Evolutionary conservation across 495 filamentous ascomycete species (phyloP).

Genomic region (Hyaloscypha hepaticicola): DNA sequence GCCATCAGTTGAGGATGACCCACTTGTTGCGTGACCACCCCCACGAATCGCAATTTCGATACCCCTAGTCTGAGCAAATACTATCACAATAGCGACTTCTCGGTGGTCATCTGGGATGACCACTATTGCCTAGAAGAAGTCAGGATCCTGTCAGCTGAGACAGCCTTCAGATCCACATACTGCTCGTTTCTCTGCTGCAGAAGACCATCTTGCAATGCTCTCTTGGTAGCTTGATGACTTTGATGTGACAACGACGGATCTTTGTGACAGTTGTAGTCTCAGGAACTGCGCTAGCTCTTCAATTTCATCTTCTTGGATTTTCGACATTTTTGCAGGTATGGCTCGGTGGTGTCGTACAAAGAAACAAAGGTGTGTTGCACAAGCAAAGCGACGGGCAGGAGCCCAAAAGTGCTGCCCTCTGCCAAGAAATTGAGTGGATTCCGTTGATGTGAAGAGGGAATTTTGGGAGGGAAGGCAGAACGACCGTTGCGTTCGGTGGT

Average conservation of each 20-base stretch:
- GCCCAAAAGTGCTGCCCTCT: no score
- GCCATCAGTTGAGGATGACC: slow-evolving; percentile 42
- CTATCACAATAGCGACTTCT: slow-evolving; percentile 6
- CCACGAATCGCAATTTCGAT: slow-evolving; percentile 34
- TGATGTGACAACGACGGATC: neutral
- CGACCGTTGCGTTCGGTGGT: no score
- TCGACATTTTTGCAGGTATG: neutral
- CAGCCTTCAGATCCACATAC: slow-evolving; percentile 4
- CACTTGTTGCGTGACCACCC: slow-evolving; percentile 33
- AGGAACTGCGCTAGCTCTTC: neutral
- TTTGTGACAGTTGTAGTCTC: neutral
- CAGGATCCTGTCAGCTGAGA: neutral
- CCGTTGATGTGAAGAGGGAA: no score
- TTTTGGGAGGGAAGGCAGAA: no score
- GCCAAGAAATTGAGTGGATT: no score
- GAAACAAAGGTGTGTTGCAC: no score
- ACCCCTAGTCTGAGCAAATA: slow-evolving; percentile 17
- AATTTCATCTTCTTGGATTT: neutral
- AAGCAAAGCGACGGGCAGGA: no score
- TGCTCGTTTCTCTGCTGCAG: slow-evolving; percentile 7
- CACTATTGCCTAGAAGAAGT: neutral
- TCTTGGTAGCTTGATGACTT: slow-evolving; percentile 1
- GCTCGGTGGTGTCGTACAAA: no score
- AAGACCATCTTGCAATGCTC: slow-evolving; percentile 4
- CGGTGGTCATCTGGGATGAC: slow-evolving; percentile 1